A percentile compares a stretch with the other conserved stretches of the same genome.
Conservation (phyloP, 2,329 filamentous ascomycete genomes). For the Berkeleyomyces basicola region DNA sequence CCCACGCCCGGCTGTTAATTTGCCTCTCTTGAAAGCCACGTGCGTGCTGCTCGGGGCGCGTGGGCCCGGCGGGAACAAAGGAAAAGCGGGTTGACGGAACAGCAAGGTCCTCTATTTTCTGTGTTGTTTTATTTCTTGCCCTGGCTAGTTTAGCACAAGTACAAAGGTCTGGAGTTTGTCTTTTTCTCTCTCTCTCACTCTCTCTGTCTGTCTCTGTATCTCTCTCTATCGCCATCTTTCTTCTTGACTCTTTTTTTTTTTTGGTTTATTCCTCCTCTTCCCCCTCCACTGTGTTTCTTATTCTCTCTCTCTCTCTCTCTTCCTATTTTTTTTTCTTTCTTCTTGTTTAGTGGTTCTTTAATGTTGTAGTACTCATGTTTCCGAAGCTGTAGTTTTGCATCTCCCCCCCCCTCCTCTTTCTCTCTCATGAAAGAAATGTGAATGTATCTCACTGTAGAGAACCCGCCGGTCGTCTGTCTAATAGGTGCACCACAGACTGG, state of each 20-base stretch:
- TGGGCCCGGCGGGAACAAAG: too few species aligned
- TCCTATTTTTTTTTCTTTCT: not conserved
- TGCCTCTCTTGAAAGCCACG: too few species aligned
- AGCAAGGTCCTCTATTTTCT: not conserved
- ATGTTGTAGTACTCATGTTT: too few species aligned
- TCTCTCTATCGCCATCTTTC: constrained; percentile 3
- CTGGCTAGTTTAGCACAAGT: constrained; percentile 5
- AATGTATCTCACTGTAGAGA: too few species aligned
- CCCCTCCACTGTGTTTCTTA: constrained; percentile 2
- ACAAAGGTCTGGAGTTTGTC: constrained; percentile 10
- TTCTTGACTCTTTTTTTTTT: constrained; percentile 7
- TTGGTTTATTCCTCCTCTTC: constrained; percentile 3
- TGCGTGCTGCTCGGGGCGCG: too few species aligned
- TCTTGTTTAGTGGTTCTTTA: not conserved
- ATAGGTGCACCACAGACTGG: too few species aligned
- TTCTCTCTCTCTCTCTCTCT: not conserved
- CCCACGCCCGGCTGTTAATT: too few species aligned
- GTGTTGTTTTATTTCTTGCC: not conserved
- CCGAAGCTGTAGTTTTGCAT: too few species aligned
- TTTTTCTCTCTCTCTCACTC: constrained; percentile 1
- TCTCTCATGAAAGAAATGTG: too few species aligned
- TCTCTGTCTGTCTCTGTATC: constrained; percentile 1
- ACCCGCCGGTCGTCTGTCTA: too few species aligned
- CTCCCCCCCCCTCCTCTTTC: too few species aligned
- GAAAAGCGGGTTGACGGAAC: not conserved